Evolutionary conservation across 495 filamentous ascomycete species (phyloP).

Genomic region (Entonaema liquescens): DNA sequence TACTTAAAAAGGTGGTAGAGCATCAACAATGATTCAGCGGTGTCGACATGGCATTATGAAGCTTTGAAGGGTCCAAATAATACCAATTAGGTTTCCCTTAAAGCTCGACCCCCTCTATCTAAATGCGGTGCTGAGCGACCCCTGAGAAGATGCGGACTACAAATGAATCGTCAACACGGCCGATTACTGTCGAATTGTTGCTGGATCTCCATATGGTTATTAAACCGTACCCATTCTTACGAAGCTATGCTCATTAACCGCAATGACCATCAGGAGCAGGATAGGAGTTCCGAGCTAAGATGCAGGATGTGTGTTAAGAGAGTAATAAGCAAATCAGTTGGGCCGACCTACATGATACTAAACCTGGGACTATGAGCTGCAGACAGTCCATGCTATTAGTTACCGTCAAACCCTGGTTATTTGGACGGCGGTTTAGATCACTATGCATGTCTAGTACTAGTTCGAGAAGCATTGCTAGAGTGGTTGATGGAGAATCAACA

Average conservation of each 20-base stretch:
- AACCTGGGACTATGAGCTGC: neutral
- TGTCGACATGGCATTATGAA: neutral
- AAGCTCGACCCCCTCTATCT: neutral
- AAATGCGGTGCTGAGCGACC: neutral
- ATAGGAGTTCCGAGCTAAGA: neutral
- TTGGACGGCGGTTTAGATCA: neutral
- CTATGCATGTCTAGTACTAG: neutral
- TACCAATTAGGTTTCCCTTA: neutral
- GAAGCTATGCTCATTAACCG: neutral
- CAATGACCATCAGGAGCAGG: neutral
- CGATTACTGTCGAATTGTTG: neutral
- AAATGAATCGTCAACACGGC: neutral
- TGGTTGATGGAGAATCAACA: neutral
- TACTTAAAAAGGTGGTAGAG: neutral
- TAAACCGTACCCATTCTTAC: neutral
- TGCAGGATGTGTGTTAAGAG: neutral
- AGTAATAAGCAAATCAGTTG: neutral
- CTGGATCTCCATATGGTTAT: neutral
- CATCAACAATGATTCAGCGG: neutral
- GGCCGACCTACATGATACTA: neutral
- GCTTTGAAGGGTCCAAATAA: neutral
- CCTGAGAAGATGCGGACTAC: neutral
- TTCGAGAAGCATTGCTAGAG: neutral
- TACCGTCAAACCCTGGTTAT: neutral
- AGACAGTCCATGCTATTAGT: neutral